Conservation (phyloP, 129 eudicot species). For the Chrysanthemum seticuspe region DNA sequence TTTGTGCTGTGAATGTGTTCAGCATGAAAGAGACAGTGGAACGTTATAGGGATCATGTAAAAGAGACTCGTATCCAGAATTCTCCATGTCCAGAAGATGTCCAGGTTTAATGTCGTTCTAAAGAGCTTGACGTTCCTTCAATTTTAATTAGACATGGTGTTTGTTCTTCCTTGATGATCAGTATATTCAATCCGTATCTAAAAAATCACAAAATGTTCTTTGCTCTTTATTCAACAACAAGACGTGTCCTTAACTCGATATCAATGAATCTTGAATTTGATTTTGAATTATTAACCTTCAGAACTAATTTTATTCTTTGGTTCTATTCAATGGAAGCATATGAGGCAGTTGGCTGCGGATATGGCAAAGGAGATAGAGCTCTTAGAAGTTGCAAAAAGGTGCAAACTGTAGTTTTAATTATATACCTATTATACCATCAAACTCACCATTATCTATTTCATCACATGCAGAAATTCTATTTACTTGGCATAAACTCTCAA, state of each 20-base stretch:
- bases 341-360: conserved; percentile 65
- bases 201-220: neutral
- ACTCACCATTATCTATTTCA: too few species aligned
- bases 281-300: neutral
- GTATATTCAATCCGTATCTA: neutral
- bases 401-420: neutral
- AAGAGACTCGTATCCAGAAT: conserved; percentile 45
- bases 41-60: conserved; percentile 57
- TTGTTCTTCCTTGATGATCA: conserved; percentile 2
- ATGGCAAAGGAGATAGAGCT: conserved; percentile 73
- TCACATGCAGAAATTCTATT: too few species aligned
- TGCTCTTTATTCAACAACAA: too few species aligned
- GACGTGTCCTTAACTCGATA: neutral
- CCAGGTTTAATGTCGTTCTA: conserved; percentile 45
- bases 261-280: neutral
- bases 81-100: conserved; percentile 41
- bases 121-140: neutral
- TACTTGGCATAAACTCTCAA: neutral
- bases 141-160: neutral
- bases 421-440: too few species aligned
- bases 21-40: conserved; percentile 75
- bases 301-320: neutral
- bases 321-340: conserved; percentile 40
- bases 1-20: conserved; percentile 24
- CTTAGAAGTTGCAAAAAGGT: conserved; percentile 80